Evolutionary conservation across 306 rosid species (phyloP).

Genomic region (Cucurbita pepo): DNA sequence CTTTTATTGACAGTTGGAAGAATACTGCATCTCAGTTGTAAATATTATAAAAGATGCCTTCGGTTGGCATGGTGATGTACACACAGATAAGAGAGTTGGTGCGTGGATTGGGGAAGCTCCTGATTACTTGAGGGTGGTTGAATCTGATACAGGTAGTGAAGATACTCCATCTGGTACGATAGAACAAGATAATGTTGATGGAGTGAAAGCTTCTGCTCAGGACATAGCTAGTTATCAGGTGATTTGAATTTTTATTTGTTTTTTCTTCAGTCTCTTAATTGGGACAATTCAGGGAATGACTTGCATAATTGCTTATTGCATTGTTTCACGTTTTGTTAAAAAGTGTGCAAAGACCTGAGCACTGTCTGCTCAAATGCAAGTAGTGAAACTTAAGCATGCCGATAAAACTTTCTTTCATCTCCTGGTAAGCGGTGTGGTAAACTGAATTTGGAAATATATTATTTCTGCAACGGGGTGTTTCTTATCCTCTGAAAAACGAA

Average conservation of each 20-base stretch:
- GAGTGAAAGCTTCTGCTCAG: conserved; percentile 33
- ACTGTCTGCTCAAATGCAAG: background rate
- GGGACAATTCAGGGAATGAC: background rate
- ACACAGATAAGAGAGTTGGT: conserved; percentile 40
- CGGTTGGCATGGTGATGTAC: conserved; percentile 56
- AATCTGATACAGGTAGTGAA: conserved; percentile 18
- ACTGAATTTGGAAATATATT: background rate
- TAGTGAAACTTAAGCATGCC: background rate
- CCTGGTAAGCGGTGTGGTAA: background rate
- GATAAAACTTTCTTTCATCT: background rate
- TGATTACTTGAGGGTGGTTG: conserved; percentile 29
- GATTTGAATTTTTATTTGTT: background rate
- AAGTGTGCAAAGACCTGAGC: background rate
- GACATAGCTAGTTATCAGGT: conserved; percentile 96
- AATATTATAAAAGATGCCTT: conserved; percentile 45
- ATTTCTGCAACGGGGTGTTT: background rate
- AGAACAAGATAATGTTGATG: conserved; percentile 26
- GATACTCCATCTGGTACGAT: conserved; percentile 20
- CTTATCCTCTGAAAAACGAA: background rate
- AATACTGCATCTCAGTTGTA: conserved; percentile 36
- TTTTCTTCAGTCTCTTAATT: background rate
- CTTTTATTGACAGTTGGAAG: conserved; percentile 47
- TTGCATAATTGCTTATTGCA: background rate
- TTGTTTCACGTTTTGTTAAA: background rate
- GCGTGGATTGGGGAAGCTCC: conserved; percentile 75